Conservation (phyloP, 352 stramenopile species). For the Phytophthora kernoviae region DNA sequence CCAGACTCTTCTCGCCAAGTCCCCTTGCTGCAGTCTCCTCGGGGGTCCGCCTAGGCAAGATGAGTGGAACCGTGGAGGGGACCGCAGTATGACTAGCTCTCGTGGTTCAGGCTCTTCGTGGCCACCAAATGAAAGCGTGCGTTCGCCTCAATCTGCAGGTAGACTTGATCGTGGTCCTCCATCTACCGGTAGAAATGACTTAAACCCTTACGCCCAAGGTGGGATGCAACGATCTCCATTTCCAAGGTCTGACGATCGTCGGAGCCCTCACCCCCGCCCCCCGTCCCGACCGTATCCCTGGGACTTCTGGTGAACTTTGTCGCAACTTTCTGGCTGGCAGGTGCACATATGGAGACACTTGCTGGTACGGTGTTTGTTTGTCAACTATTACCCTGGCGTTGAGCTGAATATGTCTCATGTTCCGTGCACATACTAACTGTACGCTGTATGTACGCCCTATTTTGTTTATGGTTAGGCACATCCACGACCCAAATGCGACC, state of each 20-base stretch:
- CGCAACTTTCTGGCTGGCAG: constrained; percentile 71
- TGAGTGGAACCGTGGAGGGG: constrained; percentile 35
- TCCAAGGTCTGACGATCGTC: constrained; percentile 33
- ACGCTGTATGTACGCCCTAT: not conserved
- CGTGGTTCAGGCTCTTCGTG: constrained; percentile 27
- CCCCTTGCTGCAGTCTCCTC: constrained; percentile 29
- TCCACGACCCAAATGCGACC: constrained; percentile 48
- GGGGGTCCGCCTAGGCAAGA: constrained; percentile 23
- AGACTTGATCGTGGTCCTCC: constrained; percentile 3
- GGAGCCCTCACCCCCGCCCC: constrained; percentile 17
- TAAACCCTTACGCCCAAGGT: constrained; percentile 21
- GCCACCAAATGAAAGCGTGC: constrained; percentile 27
- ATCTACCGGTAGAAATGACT: constrained; percentile 25
- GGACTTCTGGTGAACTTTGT: constrained; percentile 66
- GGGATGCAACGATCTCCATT: constrained; percentile 30
- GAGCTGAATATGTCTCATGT: not conserved
- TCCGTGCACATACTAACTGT: constrained; percentile 18
- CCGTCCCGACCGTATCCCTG: constrained; percentile 37
- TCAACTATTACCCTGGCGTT: constrained; percentile 13
- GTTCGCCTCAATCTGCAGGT: constrained; percentile 31
- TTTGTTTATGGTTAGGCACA: constrained; percentile 47
- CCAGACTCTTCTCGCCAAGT: constrained; percentile 17
- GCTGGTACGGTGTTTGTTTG: constrained; percentile 62
- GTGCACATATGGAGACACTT: constrained; percentile 82
- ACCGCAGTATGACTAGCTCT: constrained; percentile 11